Evolutionary conservation across 179 eudicot genomes (phyloP).

Genomic region (Spergularia azorica): DNA sequence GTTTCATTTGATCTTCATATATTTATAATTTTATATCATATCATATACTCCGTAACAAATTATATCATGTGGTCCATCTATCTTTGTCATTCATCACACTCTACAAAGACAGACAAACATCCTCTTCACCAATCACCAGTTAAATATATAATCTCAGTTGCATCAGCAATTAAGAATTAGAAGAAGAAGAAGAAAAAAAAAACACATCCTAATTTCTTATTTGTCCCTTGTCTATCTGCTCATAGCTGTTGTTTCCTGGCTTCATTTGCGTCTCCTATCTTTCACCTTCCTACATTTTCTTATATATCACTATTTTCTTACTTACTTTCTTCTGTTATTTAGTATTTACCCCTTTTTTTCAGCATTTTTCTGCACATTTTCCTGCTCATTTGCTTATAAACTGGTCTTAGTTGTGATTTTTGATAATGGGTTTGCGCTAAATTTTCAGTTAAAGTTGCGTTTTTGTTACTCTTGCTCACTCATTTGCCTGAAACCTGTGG

Average conservation of each 20-base stretch:
- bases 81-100: conserved; percentile 6
- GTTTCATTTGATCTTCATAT: conserved; percentile 6
- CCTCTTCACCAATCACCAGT: background rate
- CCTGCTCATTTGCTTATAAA: background rate
- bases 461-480: conserved; percentile 20
- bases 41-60: background rate
- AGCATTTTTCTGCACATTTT: conserved; percentile 5
- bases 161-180: no score
- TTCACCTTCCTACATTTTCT: conserved; percentile 20
- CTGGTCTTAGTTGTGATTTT: conserved; percentile 2
- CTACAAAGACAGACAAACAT: conserved; percentile 1
- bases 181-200: no score
- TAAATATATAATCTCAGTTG: no score
- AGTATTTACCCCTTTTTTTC: background rate
- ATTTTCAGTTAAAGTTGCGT: conserved; percentile 17
- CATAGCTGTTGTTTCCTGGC: conserved; percentile 38
- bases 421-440: conserved; percentile 59
- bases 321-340: background rate
- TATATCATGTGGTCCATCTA: no score
- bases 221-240: conserved; percentile 18
- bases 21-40: background rate
- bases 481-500: conserved; percentile 30
- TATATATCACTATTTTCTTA: background rate
- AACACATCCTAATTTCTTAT: background rate
- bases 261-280: conserved; percentile 17